Conservation (phyloP, 352 stramenopile species). For the Globisporangium cylindrosporum region DNA sequence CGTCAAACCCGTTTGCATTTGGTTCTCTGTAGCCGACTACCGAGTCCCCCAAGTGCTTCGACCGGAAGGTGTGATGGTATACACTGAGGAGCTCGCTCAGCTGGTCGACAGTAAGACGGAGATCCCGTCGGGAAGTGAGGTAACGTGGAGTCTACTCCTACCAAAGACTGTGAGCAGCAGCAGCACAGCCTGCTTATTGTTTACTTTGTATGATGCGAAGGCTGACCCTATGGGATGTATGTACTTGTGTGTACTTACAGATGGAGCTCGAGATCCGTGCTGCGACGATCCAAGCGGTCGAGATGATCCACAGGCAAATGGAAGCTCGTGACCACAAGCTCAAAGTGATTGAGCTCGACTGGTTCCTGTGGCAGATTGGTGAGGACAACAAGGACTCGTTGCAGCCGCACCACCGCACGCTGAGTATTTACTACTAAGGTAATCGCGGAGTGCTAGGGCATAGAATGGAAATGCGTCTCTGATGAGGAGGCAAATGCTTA, state of each 20-base stretch:
- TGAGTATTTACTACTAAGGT: conserved; percentile 82
- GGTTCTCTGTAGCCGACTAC: conserved; percentile 65
- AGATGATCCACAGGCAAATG: conserved; percentile 54
- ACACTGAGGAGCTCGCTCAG: conserved; percentile 42
- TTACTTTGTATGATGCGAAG: background rate
- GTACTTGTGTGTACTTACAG: conserved; percentile 15
- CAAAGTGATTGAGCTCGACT: conserved; percentile 84
- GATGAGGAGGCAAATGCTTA: background rate
- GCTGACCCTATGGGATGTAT: background rate
- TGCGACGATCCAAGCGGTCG: conserved; percentile 81
- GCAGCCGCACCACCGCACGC: conserved; percentile 76
- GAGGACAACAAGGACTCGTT: conserved; percentile 77
- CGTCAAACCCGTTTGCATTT: background rate
- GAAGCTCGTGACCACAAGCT: conserved; percentile 30
- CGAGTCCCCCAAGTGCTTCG: conserved; percentile 81
- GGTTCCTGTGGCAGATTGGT: conserved; percentile 86
- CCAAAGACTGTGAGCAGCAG: background rate
- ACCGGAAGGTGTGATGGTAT: conserved; percentile 66
- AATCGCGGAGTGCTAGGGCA: background rate
- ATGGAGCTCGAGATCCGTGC: conserved; percentile 85
- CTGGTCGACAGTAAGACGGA: conserved; percentile 54
- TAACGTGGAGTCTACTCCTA: conserved; percentile 14
- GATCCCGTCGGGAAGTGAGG: conserved; percentile 61
- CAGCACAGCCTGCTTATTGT: background rate
- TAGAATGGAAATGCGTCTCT: background rate